Evolutionary conservation across 768 basidiomycete species (phyloP), one percentile per base, ranked within the genome.

Genomic region (Podaxis sp.): DNA sequence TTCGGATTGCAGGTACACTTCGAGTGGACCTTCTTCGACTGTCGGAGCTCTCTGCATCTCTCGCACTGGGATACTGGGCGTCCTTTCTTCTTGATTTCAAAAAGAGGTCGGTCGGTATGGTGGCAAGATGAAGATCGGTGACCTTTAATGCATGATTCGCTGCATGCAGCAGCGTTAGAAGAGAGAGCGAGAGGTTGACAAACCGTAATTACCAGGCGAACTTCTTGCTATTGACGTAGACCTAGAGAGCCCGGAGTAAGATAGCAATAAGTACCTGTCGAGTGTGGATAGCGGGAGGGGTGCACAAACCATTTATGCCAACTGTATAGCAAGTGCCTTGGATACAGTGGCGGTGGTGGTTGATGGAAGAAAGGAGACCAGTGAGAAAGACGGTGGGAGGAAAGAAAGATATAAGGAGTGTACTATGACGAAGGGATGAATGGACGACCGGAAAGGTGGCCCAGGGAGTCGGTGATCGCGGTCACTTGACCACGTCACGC

Each of bases 131-230:
- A 94, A 12, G 95, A 95, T 58, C 95, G 87, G 70, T 97, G 95
- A 0, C 95, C 95, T 76, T 95, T 95, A 72, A 96, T 95, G 75
- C 95, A 97, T 12, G 93, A 89, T 78, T 90, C 91, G 74, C 95
- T 95, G 69, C 22, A 37, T 38, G 55, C 44, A 38, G 17, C 36
- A 22, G 56, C 40, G 66, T 66, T 38, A 66, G 56, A 17, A 62
- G 53, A 17, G 38, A 24, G n/a, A 36, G 51, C 40, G 37, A 30
- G 22, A 12, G 15, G 33, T 24, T 48, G 44, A 44, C 37, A 58
- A 4, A 30, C 36, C 41, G 48, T 54, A 72, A 78, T 38, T 70
- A 91, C 91, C 91, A 93, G 41, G 91, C 91, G 73, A 83, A 85
- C 74, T 85, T 85, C 80, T 88, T 86, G 74, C 82, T 84, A 75